These are phyloP conservation scores for Mucor saturninus DNA, from an alignment of 371 early-diverging fungal genomes.

Conservation along the genomic window DNA sequence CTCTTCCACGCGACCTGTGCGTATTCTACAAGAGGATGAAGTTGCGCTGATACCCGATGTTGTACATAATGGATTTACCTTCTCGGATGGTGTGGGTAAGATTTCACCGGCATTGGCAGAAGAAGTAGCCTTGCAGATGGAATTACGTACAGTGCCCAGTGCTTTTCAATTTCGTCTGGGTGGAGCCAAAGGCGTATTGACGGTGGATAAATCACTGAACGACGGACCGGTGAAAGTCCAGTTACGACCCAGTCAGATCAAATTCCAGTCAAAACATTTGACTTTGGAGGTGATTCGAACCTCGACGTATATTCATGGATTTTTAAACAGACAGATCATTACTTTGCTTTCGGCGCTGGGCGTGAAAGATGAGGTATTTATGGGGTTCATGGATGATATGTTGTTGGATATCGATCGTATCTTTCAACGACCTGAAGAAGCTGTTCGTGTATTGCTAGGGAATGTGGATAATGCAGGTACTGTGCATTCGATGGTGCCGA, in stretches of 20 bases:
- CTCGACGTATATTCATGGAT: constrained; percentile 60
- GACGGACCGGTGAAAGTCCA: constrained; percentile 47
- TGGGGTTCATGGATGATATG: constrained; percentile 54
- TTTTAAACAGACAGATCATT: constrained; percentile 79
- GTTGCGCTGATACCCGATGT: constrained; percentile 63
- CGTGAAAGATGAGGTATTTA: constrained; percentile 60
- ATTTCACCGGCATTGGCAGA: constrained; percentile 62
- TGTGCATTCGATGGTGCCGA: constrained; percentile 48
- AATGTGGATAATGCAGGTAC: constrained; percentile 66
- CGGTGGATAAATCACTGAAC: constrained; percentile 28
- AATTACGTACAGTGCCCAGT: constrained; percentile 59
- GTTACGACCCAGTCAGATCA: constrained; percentile 72
- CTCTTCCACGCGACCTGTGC: constrained; percentile 65
- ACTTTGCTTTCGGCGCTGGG: constrained; percentile 69
- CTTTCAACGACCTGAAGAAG: constrained; percentile 45
- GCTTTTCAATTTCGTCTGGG: constrained; percentile 85
- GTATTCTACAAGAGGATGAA: constrained; percentile 35
- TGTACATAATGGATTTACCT: constrained; percentile 57
- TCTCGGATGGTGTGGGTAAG: constrained; percentile 88
- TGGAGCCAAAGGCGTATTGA: constrained; percentile 83
- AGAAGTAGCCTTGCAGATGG: constrained; percentile 55
- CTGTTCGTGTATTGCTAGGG: constrained; percentile 50
- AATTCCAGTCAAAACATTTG: constrained; percentile 66
- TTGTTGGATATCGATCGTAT: constrained; percentile 50
- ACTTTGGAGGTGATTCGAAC: constrained; percentile 69